These are phyloP conservation scores for Trifolium repens DNA, from an alignment of 306 rosid genomes.

Conservation along the genomic window DNA sequence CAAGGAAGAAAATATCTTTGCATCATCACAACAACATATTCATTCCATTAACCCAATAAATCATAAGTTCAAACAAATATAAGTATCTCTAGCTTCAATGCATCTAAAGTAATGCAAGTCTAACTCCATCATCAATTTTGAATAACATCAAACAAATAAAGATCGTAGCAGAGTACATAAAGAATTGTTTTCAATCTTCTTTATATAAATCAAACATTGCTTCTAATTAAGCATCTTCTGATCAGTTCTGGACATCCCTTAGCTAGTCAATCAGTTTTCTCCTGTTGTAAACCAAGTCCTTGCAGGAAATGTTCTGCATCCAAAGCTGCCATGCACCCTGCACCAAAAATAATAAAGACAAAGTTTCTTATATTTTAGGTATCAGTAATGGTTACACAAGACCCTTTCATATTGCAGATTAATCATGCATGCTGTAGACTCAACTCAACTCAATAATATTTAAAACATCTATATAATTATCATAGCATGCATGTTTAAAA, in stretches of 20 bases:
- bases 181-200: slow-evolving; percentile 20
- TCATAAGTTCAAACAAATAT: neutral
- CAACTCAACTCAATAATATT: neutral
- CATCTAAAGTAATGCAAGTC: slow-evolving; percentile 32
- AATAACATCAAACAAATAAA: slow-evolving; percentile 6
- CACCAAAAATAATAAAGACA: slow-evolving; percentile 20
- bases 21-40: slow-evolving; percentile 7
- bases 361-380: slow-evolving; percentile 18
- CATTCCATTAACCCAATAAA: slow-evolving; percentile 22
- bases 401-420: neutral
- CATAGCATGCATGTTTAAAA: neutral
- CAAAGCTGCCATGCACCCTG: slow-evolving; percentile 98
- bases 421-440: slow-evolving; percentile 2
- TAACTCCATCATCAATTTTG: slow-evolving; percentile 12
- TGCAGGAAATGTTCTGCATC: slow-evolving; percentile 94
- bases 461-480: neutral
- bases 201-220: slow-evolving; percentile 45
- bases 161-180: slow-evolving; percentile 10
- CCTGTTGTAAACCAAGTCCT: slow-evolving; percentile 67
- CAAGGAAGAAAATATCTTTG: slow-evolving; percentile 22
- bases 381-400: neutral
- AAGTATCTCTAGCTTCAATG: slow-evolving; percentile 16
- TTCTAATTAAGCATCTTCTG: slow-evolving; percentile 46
- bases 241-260: slow-evolving; percentile 15
- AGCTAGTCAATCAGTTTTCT: slow-evolving; percentile 63